Base-by-base conservation (phyloP, 306 rosid species). In the Lathyrus tuberosus region DNA sequence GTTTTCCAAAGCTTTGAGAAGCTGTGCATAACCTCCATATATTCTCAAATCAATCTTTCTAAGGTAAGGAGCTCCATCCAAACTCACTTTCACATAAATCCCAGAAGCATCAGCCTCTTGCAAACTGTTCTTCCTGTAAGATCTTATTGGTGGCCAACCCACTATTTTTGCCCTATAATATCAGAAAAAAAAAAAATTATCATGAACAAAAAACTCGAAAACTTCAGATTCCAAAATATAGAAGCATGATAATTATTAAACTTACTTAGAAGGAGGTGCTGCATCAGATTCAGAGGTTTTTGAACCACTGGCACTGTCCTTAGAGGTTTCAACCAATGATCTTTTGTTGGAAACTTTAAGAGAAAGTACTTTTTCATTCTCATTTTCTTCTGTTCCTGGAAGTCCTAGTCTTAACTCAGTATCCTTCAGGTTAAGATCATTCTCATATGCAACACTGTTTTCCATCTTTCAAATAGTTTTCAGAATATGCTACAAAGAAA, bases 11-110 rank as follows among this genome's bases (percentile, higher is more conserved):
- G 92, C 85, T 74, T 83, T 80, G 14, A 89, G 90, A 67, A 92
- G 92, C 65, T 89, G 72, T 48, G 83, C 69, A 53, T 92, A 92
- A 11, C 83, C 84, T 60, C 65, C 78, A 82, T 86, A 92, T 35
- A 84, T 54, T 81, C 48, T 84, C 47, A 92, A 75, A 66, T 92
- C 97, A 30, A 92, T 92, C 81, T 89, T 92, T 69, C 97, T 92
- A 2, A 92, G 96, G 71, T 92, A 92, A 74, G 95, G 97, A 9
- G 97, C 97, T 77, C 97, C 97, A 79, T 92, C 97, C 95, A 92
- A 79, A 81, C 97, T 92, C 14, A 92, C 97, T 83, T 92, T 92
- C 58, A 92, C 86, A 78, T 83, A 89, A 60, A 80, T 83, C 48
- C 93, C 97, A 22, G 62, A 20, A 54, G 38, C 81, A 40, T 87